A percentile compares a stretch with the other conserved stretches of the same genome.
Conservation (phyloP, 495 filamentous ascomycete genomes). For the Stereocaulon alpinum region DNA sequence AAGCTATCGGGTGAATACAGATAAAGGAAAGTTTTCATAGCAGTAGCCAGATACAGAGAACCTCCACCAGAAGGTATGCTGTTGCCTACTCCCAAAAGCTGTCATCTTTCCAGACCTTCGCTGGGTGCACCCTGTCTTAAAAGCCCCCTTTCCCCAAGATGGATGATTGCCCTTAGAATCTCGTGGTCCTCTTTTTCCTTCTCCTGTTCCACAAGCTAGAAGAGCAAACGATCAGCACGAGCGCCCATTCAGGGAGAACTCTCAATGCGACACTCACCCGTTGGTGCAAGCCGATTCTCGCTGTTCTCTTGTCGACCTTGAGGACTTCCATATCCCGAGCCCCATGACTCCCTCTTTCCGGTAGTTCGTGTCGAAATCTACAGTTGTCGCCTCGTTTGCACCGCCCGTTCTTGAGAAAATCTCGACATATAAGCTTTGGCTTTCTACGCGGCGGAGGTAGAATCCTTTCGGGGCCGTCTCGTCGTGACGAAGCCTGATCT, state of each 20-base stretch:
- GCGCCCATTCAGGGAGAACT: not conserved
- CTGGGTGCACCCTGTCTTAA: conserved; percentile 13
- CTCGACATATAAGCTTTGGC: conserved; percentile 7
- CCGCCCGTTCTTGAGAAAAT: conserved; percentile 6
- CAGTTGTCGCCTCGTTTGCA: conserved; percentile 11
- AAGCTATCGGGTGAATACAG: not conserved
- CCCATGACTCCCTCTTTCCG: conserved; percentile 1
- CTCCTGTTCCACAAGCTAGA: conserved; percentile 38
- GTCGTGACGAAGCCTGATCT: conserved; percentile 34
- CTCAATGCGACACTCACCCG: conserved; percentile 3
- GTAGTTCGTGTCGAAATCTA: conserved; percentile 4
- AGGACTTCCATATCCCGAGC: not conserved
- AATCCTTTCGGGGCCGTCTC: conserved; percentile 34
- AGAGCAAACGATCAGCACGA: conserved; percentile 15
- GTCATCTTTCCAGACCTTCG: not conserved
- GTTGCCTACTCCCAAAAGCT: not conserved
- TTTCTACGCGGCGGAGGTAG: conserved; percentile 22
- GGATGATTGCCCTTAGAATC: conserved; percentile 36
- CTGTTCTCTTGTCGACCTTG: not conserved
- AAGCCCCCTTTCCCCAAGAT: conserved; percentile 35
- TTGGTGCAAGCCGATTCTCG: conserved; percentile 16
- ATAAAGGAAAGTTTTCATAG: not conserved
- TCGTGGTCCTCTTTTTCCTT: conserved; percentile 35
- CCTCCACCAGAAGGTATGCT: not conserved
- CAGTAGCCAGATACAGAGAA: not conserved